Evolutionary conservation across 495 filamentous ascomycete species (phyloP), one percentile per base, ranked within the genome.

Genomic region (Thozetella sp.): DNA sequence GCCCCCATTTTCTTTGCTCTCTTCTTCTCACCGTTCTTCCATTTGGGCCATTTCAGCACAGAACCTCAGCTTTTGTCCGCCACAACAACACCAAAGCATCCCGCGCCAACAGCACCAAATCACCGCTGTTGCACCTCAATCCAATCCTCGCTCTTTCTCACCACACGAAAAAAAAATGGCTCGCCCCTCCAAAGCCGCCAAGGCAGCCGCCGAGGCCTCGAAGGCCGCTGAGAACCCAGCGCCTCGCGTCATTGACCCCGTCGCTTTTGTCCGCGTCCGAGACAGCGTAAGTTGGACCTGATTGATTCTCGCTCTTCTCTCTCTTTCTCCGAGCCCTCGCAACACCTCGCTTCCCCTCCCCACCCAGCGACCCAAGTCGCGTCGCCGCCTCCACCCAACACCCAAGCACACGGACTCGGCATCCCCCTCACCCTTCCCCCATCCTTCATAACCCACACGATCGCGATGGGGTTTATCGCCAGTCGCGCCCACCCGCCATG

Each of bases 251-350:
- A 80, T 82, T 53, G 78, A 80, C 23, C 69, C 76, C 40, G 76
- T 78, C 20, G 73, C 80, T 45, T 82, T 82, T 56, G 71, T 80
- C 50, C 70, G 76, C 56, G 78, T 82, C 40, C 73, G 80, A 37
- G 80, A 82, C 56, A 80, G 77, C 37, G 80, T 82, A 77, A 80
- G 80, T 70, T n/a, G n/a, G n/a, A 48, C 20, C 43, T 19, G 43
- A 23, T 46, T 52, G 9, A 22, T 52, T 43, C 20, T 61, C 61
- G n/a, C n/a, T 64, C 51, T 51, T 46, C 40, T 55, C 22, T 22
- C 56, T 46, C 22, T 51, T 48, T 67, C 58, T 55, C 52, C 60
- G 57, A 54, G 53, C 61, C 58, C 55, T 48, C n/a, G 43, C 3
- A 20, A 48, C 4, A 11, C 9, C n/a, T 20, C 10, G 9, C 43